Percentiles rank a stretch among this genome's conserved stretches.
These are phyloP conservation scores for Xylogone sp. DNA, from an alignment of 2,329 filamentous ascomycete genomes.

Conservation along the genomic window DNA sequence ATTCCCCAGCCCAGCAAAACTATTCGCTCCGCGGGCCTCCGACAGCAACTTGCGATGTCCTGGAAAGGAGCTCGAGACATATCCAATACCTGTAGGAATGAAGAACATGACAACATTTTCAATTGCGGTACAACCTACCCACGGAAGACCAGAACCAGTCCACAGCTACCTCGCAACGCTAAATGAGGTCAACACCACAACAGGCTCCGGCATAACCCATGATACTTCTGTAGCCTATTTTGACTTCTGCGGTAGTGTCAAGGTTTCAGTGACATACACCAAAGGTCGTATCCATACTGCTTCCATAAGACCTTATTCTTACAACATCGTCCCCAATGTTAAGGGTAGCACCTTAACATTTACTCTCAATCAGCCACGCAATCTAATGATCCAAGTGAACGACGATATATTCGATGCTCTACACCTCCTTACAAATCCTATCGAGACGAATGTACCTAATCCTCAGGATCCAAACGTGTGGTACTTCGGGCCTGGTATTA, in stretches of 20 bases:
- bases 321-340: slow-evolving; percentile 8
- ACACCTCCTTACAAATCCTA: slow-evolving; percentile 21
- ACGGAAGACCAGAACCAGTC: no score
- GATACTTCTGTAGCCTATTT: slow-evolving; percentile 11
- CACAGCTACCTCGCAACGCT: no score
- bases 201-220: slow-evolving; percentile 2
- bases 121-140: no score
- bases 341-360: slow-evolving; percentile 9
- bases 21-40: no score
- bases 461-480: slow-evolving; percentile 12
- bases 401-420: slow-evolving; percentile 23
- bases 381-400: slow-evolving; percentile 23
- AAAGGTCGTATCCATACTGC: slow-evolving; percentile 2
- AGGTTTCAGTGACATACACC: slow-evolving; percentile 8
- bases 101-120: no score
- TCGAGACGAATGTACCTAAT: slow-evolving; percentile 12
- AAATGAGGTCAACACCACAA: slow-evolving; percentile 13
- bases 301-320: slow-evolving; percentile 12
- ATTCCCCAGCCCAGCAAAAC: no score
- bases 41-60: no score
- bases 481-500: slow-evolving; percentile 26
- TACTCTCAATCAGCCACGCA: slow-evolving; percentile 9
- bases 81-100: no score
- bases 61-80: no score
- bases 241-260: slow-evolving; percentile 12